phyloP scores from a whole-genome alignment of 2,329 filamentous ascomycete species.

The Gaeumannomyces sp. region DNA sequence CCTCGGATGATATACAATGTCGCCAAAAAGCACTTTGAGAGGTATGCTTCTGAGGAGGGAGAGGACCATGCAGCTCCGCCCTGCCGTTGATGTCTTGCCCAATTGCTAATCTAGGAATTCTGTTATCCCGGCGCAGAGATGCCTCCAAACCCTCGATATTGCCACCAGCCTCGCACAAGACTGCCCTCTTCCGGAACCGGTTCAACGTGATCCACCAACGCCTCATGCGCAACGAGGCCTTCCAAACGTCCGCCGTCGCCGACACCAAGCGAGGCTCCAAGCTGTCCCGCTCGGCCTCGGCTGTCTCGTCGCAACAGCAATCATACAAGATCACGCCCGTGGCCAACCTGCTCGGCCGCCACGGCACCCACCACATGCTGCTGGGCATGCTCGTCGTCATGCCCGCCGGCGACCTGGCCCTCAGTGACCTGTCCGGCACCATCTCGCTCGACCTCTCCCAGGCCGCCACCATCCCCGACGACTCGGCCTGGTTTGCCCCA shows the following conservation, averaged over 20 bases:
- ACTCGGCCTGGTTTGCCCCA: slow-evolving; percentile 86
- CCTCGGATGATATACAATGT: slow-evolving; percentile 72
- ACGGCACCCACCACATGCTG: slow-evolving; percentile 77
- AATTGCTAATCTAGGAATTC: slow-evolving; percentile 11
- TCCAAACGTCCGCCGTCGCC: slow-evolving; percentile 74
- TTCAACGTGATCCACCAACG: slow-evolving; percentile 92
- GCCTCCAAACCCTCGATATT: slow-evolving; percentile 62
- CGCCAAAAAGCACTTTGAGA: slow-evolving; percentile 85
- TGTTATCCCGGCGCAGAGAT: slow-evolving; percentile 36
- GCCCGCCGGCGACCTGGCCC: slow-evolving; percentile 72
- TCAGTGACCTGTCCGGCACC: slow-evolving; percentile 83
- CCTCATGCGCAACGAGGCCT: slow-evolving; percentile 85
- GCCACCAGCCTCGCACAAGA: slow-evolving; percentile 75
- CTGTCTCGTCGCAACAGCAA: slow-evolving; percentile 41
- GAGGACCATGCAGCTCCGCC: slow-evolving; percentile 1
- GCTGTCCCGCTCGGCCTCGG: slow-evolving; percentile 54
- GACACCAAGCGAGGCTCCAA: slow-evolving; percentile 45
- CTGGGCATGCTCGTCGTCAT: slow-evolving; percentile 76
- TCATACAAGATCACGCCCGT: slow-evolving; percentile 88
- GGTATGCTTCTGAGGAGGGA: slow-evolving; percentile 33
- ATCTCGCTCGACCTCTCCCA: slow-evolving; percentile 79
- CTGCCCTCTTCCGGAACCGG: slow-evolving; percentile 76
- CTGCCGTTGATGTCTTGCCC: slow-evolving; percentile 3
- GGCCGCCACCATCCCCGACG: slow-evolving; percentile 73
- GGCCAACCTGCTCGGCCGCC: slow-evolving; percentile 66